These are phyloP conservation scores for Cladosporium cucumerinum DNA, from an alignment of 2,329 filamentous ascomycete genomes.

Conservation along the genomic window DNA sequence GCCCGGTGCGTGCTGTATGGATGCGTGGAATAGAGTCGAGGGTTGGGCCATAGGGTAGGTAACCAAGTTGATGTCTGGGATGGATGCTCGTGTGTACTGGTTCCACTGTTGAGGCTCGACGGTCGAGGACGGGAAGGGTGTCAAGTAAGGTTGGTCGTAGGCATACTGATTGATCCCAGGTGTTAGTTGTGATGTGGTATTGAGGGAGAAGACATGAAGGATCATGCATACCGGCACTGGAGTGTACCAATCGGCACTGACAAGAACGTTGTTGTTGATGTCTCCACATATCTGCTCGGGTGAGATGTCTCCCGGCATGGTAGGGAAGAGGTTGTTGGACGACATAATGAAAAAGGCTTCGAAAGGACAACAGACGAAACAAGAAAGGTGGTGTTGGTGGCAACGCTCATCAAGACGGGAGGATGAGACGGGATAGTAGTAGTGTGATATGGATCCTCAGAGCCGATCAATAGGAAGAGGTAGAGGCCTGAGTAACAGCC, in stretches of 20 bases:
- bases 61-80: conserved; percentile 27
- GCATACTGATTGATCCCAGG: conserved; percentile 24
- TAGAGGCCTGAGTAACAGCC: conserved; percentile 1
- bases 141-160: conserved; percentile 34
- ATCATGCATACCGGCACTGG: conserved; percentile 30
- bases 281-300: conserved; percentile 30
- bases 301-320: conserved; percentile 28
- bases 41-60: conserved; percentile 9
- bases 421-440: conserved; percentile 10
- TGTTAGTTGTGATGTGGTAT: conserved; percentile 3
- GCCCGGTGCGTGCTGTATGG: conserved; percentile 28
- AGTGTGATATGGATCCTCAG: conserved; percentile 9
- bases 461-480: conserved; percentile 2
- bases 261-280: conserved; percentile 22
- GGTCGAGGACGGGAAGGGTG: conserved; percentile 35
- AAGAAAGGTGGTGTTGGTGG: conserved; percentile 25
- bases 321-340: conserved; percentile 29
- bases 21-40: conserved; percentile 17
- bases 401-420: conserved; percentile 27
- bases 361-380: conserved; percentile 14
- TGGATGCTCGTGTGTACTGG: conserved; percentile 25
- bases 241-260: conserved; percentile 31
- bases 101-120: conserved; percentile 32
- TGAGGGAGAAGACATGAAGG: background rate
- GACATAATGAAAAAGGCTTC: conserved; percentile 24